phyloP scores from a whole-genome alignment of 352 stramenopile species.

The Phytophthora tubulina region DNA sequence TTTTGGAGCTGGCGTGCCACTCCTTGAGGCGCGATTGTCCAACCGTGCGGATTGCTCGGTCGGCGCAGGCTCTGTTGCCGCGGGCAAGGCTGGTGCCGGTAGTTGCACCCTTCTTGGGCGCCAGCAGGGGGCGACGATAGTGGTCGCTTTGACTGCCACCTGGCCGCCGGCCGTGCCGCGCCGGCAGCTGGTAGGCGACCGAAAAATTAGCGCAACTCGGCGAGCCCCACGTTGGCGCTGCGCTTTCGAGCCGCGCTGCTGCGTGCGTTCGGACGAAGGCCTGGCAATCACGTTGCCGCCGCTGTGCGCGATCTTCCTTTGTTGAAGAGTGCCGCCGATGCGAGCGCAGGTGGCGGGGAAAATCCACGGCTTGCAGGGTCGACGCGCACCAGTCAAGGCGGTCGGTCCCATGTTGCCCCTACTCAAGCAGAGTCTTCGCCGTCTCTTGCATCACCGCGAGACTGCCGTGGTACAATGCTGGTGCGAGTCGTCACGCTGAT shows the following conservation, averaged over 20 bases:
- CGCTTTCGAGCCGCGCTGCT: conserved; percentile 6
- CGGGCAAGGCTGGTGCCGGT: conserved; percentile 19
- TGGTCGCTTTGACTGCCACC: conserved; percentile 24
- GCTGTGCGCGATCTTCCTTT: conserved; percentile 21
- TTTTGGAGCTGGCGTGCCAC: conserved; percentile 29
- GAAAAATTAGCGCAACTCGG: conserved; percentile 35
- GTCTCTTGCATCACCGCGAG: conserved; percentile 17
- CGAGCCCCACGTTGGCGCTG: conserved; percentile 10
- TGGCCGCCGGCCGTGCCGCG: conserved; percentile 13
- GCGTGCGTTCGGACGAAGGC: neutral
- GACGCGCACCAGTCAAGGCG: conserved; percentile 1
- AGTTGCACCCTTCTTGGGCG: conserved; percentile 32
- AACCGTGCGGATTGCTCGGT: conserved; percentile 9
- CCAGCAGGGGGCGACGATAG: conserved; percentile 32
- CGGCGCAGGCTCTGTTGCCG: conserved; percentile 7
- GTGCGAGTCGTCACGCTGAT: conserved; percentile 8
- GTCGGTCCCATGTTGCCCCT: neutral
- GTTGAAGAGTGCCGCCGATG: conserved; percentile 18
- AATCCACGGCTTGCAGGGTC: conserved; percentile 8
- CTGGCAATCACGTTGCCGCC: conserved; percentile 13
- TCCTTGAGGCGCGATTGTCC: conserved; percentile 25
- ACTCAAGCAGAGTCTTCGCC: conserved; percentile 7
- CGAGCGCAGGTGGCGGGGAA: conserved; percentile 1
- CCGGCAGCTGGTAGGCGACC: conserved; percentile 26
- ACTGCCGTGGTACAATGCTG: conserved; percentile 26